Percentiles rank a stretch among this genome's conserved stretches.
Conservation (phyloP, 2,329 filamentous ascomycete species). For the Cytospora piceae region DNA sequence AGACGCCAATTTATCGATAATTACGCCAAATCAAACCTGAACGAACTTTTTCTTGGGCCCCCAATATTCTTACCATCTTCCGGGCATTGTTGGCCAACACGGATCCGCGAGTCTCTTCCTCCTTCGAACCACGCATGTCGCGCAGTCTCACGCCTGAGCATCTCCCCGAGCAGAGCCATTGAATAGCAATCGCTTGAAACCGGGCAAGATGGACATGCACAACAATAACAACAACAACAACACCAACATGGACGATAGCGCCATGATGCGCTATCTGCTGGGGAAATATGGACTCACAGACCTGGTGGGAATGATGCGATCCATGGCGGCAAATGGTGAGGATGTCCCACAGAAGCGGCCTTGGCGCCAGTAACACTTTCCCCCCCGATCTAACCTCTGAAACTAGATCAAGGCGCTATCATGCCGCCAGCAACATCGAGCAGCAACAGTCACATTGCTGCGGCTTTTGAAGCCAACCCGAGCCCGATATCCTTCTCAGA, state of each 20-base stretch:
- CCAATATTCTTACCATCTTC: constrained; percentile 14
- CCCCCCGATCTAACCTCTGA: constrained; percentile 15
- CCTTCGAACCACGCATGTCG: constrained; percentile 27
- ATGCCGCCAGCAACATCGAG: constrained; percentile 28
- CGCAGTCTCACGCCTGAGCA: constrained; percentile 24
- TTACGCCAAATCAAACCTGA: constrained; percentile 25
- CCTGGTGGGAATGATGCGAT: constrained; percentile 29
- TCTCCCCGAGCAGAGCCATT: constrained; percentile 26
- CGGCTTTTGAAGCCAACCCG: constrained; percentile 29
- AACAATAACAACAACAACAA: constrained; percentile 16
- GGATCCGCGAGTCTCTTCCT: not conserved
- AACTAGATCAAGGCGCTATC: constrained; percentile 25
- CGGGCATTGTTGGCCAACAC: constrained; percentile 7
- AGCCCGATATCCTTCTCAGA: constrained; percentile 42
- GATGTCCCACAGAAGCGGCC: constrained; percentile 7
- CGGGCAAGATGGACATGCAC: constrained; percentile 27
- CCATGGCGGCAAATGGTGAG: constrained; percentile 30
- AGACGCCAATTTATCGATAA: constrained; percentile 26
- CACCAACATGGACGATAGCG: constrained; percentile 29
- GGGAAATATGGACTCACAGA: constrained; percentile 31
- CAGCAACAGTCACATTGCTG: constrained; percentile 28
- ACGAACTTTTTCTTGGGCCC: constrained; percentile 12
- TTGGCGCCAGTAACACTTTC: not conserved
- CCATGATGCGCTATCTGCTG: constrained; percentile 30
- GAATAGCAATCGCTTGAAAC: constrained; percentile 21